Base-by-base conservation (phyloP, 306 rosid species). In the Alnus rubra region DNA sequence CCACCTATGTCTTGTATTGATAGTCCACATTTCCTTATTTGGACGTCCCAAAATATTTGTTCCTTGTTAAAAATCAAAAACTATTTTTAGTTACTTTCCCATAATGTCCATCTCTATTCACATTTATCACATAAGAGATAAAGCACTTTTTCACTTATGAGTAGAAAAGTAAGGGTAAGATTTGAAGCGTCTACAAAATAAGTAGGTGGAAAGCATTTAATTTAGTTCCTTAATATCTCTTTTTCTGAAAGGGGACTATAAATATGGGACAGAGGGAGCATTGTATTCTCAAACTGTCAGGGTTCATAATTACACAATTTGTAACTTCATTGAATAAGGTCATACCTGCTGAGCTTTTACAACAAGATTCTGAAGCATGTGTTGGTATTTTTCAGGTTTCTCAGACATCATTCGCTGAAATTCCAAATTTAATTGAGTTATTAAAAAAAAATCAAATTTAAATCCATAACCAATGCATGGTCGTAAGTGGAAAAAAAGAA, bases 341-440 rank as follows among this genome's bases (percentile, higher is more conserved):
- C 78, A 80, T 88, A 96, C 99, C 99, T 96, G 99, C 87, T 96
- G 99, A 82, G 99, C 99, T 87, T 89, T 90, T 70, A 93, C 92
- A 62, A 96, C 87, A 74, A 96, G 98, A 89, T 87, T 93, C 83
- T 96, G 98, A 87, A 96, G 97, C 94, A 93, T 91, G 84, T 91
- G 82, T 60, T 96, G 99, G 89, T 96, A 96, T 81, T 86, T 93
- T 78, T 93, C 99, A 74, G 99, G 98, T 80, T 96, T 90, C 74
- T 91, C 96, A 1, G 99, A 90, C 97, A 96, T 93, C 99, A 96
- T 93, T 74, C 92, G 89, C 99, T 96, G 92, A 77, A 90, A 77
- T 77, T 37, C 51, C 30, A 76, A 83, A 84, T 52, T 71, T 74
- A 19, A 70, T 58, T 74, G 53, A 59, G 51, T 83, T 64, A 74